These are phyloP conservation scores for Crithidia fasciculata DNA, from an alignment of 208 protist species.

Conservation along the genomic window DNA sequence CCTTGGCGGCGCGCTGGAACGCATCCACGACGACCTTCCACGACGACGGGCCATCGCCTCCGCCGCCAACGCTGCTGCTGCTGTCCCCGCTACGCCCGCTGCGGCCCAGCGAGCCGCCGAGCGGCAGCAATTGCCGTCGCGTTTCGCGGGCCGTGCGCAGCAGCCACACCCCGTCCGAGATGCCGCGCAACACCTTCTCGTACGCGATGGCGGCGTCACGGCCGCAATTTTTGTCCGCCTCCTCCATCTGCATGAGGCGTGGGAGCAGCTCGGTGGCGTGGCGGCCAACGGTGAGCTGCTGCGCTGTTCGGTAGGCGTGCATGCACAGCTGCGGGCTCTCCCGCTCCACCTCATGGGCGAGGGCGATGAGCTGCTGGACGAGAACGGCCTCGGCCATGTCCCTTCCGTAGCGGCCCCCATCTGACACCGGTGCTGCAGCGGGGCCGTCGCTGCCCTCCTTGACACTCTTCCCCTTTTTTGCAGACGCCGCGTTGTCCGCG, in stretches of 20 bases:
- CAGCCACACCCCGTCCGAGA: slow-evolving; percentile 46
- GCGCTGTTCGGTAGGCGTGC: slow-evolving; percentile 42
- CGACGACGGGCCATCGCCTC: not conserved
- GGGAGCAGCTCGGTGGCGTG: slow-evolving; percentile 63
- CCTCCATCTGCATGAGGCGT: slow-evolving; percentile 50
- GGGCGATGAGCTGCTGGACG: slow-evolving; percentile 48
- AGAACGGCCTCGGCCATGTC: slow-evolving; percentile 61
- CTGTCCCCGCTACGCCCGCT: not conserved
- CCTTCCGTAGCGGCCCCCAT: slow-evolving; percentile 49
- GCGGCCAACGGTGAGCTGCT: slow-evolving; percentile 59
- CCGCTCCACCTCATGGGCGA: slow-evolving; percentile 51
- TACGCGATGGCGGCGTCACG: slow-evolving; percentile 24
- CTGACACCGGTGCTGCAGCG: not conserved
- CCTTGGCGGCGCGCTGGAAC: slow-evolving; percentile 52
- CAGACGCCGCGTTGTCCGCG: not conserved
- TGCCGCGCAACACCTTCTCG: slow-evolving; percentile 38
- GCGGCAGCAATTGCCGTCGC: slow-evolving; percentile 38
- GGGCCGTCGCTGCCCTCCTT: not conserved
- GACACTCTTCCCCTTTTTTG: not conserved
- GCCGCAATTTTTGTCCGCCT: slow-evolving; percentile 12
- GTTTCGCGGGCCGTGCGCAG: slow-evolving; percentile 42
- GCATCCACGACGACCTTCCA: slow-evolving; percentile 46
- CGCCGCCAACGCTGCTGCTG: not conserved
- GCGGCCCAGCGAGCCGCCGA: not conserved
- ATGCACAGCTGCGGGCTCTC: slow-evolving; percentile 36